These are phyloP conservation scores for Microcyclospora tardicrescens DNA, from an alignment of 2,329 filamentous ascomycete genomes.

Conservation along the genomic window DNA sequence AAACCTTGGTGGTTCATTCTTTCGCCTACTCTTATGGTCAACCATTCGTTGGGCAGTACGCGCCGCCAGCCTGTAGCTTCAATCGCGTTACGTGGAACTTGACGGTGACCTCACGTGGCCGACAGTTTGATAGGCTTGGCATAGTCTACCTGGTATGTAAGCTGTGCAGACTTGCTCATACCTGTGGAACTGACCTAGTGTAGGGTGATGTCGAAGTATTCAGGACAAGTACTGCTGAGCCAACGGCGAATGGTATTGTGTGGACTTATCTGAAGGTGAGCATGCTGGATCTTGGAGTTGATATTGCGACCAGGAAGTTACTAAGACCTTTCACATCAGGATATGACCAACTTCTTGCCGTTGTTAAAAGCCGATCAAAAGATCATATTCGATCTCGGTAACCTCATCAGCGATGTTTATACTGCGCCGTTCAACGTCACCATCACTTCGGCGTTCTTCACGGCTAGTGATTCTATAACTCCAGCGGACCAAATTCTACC, in stretches of 20 bases:
- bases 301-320: not conserved
- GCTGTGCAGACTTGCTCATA: no score
- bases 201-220: conserved; percentile 63
- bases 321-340: conserved; percentile 21
- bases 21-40: conserved; percentile 63
- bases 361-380: conserved; percentile 59
- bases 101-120: conserved; percentile 56
- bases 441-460: conserved; percentile 60
- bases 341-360: conserved; percentile 58
- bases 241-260: conserved; percentile 54
- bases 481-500: conserved; percentile 55
- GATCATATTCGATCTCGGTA: conserved; percentile 69
- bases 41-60: conserved; percentile 59
- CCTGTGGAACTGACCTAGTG: no score
- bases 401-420: conserved; percentile 56
- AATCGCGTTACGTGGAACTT: conserved; percentile 65
- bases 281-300: not conserved
- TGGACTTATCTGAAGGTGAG: conserved; percentile 58
- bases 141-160: conserved; percentile 49
- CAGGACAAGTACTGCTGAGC: conserved; percentile 71
- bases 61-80: conserved; percentile 56
- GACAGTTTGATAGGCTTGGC: conserved; percentile 65
- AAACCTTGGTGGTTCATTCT: conserved; percentile 54
- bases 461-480: conserved; percentile 28
- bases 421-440: conserved; percentile 64